Percentiles rank a stretch among this genome's conserved stretches.
These are phyloP conservation scores for Xerocomus cyaneibrunnescens DNA, from an alignment of 1,284 basidiomycete species.

Conservation along the genomic window DNA sequence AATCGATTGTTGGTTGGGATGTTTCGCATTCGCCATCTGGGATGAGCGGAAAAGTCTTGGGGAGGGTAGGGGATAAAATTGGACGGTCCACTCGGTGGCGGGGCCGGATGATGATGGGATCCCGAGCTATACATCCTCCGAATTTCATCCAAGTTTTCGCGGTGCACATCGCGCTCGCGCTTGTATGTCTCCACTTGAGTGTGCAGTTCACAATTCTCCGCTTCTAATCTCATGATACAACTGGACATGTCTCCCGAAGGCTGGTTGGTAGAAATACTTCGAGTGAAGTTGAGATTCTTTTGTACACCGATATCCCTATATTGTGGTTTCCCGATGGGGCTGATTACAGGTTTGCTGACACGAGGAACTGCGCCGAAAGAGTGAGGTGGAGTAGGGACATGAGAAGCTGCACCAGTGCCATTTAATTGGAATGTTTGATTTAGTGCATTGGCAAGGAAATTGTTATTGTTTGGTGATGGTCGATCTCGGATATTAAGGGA, in stretches of 20 bases:
- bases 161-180: constrained; percentile 8
- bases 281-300: constrained; percentile 23
- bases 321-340: constrained; percentile 3
- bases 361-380: constrained; percentile 1
- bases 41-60: constrained; percentile 13
- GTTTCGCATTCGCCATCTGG: constrained; percentile 20
- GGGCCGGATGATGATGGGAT: neutral
- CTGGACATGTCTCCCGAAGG: constrained; percentile 7
- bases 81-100: constrained; percentile 1
- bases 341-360: constrained; percentile 2
- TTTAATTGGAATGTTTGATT: constrained; percentile 30
- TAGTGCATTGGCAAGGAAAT: constrained; percentile 26
- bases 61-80: neutral
- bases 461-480: constrained; percentile 5
- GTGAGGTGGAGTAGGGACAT: constrained; percentile 5
- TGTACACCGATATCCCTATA: constrained; percentile 30
- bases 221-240: constrained; percentile 24
- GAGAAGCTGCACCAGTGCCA: constrained; percentile 12
- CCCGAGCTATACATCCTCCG: constrained; percentile 9
- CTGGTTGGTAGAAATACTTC: constrained; percentile 4
- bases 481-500: neutral
- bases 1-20: neutral
- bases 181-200: constrained; percentile 11
- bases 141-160: constrained; percentile 18
- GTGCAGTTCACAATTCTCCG: constrained; percentile 16